Evolutionary conservation across 1,139 yeast species (phyloP).

Genomic region (Pichia sp.): DNA sequence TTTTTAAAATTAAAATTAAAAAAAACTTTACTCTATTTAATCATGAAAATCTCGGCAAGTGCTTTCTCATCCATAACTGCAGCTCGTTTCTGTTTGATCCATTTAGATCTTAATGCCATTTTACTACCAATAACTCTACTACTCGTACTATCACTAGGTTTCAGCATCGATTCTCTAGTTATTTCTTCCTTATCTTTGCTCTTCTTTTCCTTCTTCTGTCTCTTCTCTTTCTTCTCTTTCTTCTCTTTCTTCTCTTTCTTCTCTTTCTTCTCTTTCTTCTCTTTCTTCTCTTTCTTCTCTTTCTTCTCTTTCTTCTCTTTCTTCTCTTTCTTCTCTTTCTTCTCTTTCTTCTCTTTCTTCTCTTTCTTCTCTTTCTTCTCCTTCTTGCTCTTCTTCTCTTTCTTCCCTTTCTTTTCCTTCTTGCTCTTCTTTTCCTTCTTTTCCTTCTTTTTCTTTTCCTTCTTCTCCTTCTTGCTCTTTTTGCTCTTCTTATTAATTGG

Average conservation of each 20-base stretch:
- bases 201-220: conserved; percentile 27
- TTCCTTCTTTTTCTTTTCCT: conserved; percentile 27
- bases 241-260: conserved; percentile 27
- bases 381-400: conserved; percentile 30
- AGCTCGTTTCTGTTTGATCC: conserved; percentile 84
- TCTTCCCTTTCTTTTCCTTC: conserved; percentile 28
- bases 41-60: conserved; percentile 87
- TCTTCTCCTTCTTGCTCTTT: conserved; percentile 28
- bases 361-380: conserved; percentile 27
- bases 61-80: conserved; percentile 87
- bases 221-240: conserved; percentile 27
- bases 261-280: conserved; percentile 26
- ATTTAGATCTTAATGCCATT: conserved; percentile 72
- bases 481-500: conserved; percentile 20
- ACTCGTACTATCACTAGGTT: conserved; percentile 30
- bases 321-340: conserved; percentile 27
- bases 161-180: conserved; percentile 36
- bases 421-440: conserved; percentile 23
- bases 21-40: conserved; percentile 31
- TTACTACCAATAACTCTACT: conserved; percentile 47
- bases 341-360: conserved; percentile 24
- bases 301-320: conserved; percentile 25
- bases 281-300: conserved; percentile 27
- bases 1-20: not conserved
- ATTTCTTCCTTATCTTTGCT: conserved; percentile 23